These are phyloP conservation scores for Fomitopsis pulvina DNA, from an alignment of 768 basidiomycete species.

Conservation along the genomic window DNA sequence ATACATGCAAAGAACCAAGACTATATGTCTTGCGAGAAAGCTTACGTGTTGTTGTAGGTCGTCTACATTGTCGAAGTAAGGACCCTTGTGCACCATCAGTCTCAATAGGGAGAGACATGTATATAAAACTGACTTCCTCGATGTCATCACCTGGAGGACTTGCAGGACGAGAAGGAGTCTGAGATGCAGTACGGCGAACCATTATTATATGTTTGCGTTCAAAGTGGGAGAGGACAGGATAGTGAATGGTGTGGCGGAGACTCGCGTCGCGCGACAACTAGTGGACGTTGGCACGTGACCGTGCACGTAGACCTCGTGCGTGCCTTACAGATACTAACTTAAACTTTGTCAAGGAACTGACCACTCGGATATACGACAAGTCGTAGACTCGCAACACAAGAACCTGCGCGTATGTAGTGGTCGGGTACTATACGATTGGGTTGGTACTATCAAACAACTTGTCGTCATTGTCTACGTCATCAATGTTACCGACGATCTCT, in stretches of 20 bases:
- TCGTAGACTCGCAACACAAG: too few relatives aligned
- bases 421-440: background rate
- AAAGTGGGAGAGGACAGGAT: too few relatives aligned
- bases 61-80: slow-evolving; percentile 75
- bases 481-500: slow-evolving; percentile 25
- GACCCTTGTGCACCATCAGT: slow-evolving; percentile 29
- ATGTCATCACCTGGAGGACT: slow-evolving; percentile 37
- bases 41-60: slow-evolving; percentile 78
- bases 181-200: slow-evolving; percentile 41
- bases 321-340: too few relatives aligned
- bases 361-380: too few relatives aligned
- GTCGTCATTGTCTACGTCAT: slow-evolving; percentile 18
- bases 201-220: too few relatives aligned
- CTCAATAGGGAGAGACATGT: background rate
- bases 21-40: background rate
- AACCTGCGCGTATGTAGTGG: too few relatives aligned
- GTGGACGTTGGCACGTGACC: too few relatives aligned
- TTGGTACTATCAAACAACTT: background rate
- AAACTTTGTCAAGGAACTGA: too few relatives aligned
- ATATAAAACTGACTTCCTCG: slow-evolving; percentile 31
- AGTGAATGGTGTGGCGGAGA: too few relatives aligned
- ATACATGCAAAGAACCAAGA: background rate
- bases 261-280: too few relatives aligned
- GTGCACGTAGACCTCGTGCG: too few relatives aligned
- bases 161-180: slow-evolving; percentile 42